Evolutionary conservation across 371 early-diverging fungal genomes (phyloP).

Genomic region (Polyrhizophydium stewartii): DNA sequence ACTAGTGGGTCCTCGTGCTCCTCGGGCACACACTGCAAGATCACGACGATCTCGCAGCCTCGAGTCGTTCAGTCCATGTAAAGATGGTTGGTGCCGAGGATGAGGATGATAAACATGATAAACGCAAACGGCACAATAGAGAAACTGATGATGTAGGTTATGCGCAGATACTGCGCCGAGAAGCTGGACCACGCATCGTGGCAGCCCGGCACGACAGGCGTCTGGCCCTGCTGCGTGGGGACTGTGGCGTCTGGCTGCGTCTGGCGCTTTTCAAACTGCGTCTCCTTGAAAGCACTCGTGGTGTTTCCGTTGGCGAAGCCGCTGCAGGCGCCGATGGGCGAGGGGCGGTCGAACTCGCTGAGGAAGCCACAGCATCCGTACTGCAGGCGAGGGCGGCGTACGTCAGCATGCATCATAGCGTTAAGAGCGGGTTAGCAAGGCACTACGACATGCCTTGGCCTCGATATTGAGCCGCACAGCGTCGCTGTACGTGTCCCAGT

Average conservation of each 20-base stretch:
- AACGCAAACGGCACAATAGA: neutral
- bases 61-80: conserved; percentile 6
- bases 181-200: neutral
- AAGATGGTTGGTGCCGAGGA: neutral
- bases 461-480: neutral
- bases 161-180: neutral
- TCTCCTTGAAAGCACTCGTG: neutral
- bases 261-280: too few relatives aligned
- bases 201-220: conserved; percentile 1
- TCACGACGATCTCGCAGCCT: too few relatives aligned
- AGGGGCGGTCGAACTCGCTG: conserved; percentile 1
- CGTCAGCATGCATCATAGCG: too few relatives aligned
- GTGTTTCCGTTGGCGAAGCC: neutral
- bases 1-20: too few relatives aligned
- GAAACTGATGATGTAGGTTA: neutral
- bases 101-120: neutral
- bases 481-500: neutral
- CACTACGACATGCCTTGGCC: neutral
- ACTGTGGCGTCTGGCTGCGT: neutral
- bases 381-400: too few relatives aligned
- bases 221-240: too few relatives aligned
- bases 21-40: too few relatives aligned
- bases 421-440: too few relatives aligned
- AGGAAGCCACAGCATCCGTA: neutral
- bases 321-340: neutral